Percentiles rank a stretch among this genome's conserved stretches.
Evolutionary conservation across 2,329 filamentous ascomycete genomes (phyloP).

Genomic region (Cercospora janseana): DNA sequence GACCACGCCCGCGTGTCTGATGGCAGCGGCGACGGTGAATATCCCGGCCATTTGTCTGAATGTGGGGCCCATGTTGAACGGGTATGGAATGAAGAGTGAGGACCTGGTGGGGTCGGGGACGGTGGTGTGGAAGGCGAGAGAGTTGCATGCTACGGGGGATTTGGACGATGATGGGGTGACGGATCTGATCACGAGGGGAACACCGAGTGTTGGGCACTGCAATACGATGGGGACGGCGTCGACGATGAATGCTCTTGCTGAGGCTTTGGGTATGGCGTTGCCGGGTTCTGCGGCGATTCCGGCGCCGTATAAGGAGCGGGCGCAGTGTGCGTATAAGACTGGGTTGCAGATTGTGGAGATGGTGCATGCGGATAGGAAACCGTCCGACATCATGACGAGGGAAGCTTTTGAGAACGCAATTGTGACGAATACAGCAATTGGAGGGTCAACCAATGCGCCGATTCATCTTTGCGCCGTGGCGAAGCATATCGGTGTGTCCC

Average conservation of each 20-base stretch:
- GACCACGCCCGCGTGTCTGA: conserved; percentile 35
- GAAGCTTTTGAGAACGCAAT: conserved; percentile 58
- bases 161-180: conserved; percentile 32
- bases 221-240: conserved; percentile 37
- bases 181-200: conserved; percentile 33
- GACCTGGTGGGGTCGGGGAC: conserved; percentile 32
- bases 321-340: conserved; percentile 35
- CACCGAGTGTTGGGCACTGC: conserved; percentile 34
- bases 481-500: conserved; percentile 52
- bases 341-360: conserved; percentile 36
- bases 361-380: conserved; percentile 37
- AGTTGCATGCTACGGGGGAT: conserved; percentile 33
- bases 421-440: conserved; percentile 55
- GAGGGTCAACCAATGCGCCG: conserved; percentile 57
- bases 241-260: conserved; percentile 36
- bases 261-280: conserved; percentile 35
- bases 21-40: conserved; percentile 36
- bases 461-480: conserved; percentile 58
- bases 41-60: conserved; percentile 36
- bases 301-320: conserved; percentile 33
- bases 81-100: conserved; percentile 26
- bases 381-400: conserved; percentile 56
- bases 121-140: conserved; percentile 35
- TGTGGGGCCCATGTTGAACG: conserved; percentile 37
- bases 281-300: conserved; percentile 34